Percentiles rank a stretch among this genome's conserved stretches.
These are phyloP conservation scores for Aureobasidium vineae DNA, from an alignment of 2,329 filamentous ascomycete species.

Conservation along the genomic window DNA sequence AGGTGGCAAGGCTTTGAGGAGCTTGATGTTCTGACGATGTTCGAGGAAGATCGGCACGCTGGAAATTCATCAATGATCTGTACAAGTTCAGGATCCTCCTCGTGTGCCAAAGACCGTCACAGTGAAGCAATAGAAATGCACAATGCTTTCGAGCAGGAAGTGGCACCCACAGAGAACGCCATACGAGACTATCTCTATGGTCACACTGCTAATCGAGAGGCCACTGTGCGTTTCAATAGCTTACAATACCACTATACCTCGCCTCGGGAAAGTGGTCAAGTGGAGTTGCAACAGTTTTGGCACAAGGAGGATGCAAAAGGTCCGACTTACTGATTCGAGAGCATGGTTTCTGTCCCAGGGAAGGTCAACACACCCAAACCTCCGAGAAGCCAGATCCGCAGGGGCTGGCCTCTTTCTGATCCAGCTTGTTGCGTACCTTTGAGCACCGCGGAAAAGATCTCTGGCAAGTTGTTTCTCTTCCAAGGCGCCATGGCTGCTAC, in stretches of 20 bases:
- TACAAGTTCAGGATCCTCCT: background rate
- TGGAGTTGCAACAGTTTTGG: no score
- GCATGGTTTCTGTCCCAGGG: conserved; percentile 38
- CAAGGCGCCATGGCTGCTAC: conserved; percentile 42
- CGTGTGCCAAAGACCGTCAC: no score
- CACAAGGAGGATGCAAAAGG: background rate
- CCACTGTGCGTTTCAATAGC: no score
- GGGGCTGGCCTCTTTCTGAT: conserved; percentile 36
- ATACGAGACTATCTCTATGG: no score
- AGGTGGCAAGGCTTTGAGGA: conserved; percentile 36
- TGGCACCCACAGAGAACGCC: no score
- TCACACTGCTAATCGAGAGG: no score
- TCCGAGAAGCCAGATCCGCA: conserved; percentile 44
- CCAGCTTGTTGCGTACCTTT: conserved; percentile 40
- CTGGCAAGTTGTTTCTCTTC: conserved; percentile 40
- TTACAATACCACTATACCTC: no score
- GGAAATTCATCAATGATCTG: background rate
- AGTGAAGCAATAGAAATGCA: no score
- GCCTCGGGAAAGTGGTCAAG: no score
- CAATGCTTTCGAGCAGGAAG: no score
- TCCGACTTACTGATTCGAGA: conserved; percentile 40
- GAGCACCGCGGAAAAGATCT: conserved; percentile 41
- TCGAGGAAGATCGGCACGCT: conserved; percentile 41
- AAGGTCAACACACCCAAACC: conserved; percentile 41
- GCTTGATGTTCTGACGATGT: conserved; percentile 38